Evolutionary conservation across 805 yeast genomes (phyloP), one percentile per base, ranked within the genome.

Genomic region (Zygosaccharomyces bailii): DNA sequence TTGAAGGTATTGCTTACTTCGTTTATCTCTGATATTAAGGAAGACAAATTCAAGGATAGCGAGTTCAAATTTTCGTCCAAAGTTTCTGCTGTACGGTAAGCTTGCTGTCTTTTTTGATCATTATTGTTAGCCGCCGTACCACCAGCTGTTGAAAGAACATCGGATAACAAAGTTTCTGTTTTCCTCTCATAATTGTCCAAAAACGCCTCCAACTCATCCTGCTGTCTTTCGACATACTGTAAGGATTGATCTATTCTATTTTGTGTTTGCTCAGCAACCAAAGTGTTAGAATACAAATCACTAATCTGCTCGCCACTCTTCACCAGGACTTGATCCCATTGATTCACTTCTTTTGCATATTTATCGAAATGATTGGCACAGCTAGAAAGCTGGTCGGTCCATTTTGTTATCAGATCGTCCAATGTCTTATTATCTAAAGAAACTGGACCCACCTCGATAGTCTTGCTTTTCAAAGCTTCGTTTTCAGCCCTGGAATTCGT

Each of bases 371-470:
- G 82, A 19, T 75, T 73, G 2, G 91, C 78, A 0, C 93, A 80
- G 10, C 78, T 74, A 1, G 91, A 73, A 47, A 93, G 67, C 53
- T 93, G 95, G 44, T 80, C 79, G 0, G 97, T 85, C 99, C 99
- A 93, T 65, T 85, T 89, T 10, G 89, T 78, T 34, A 93, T 85
- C 53, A 93, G 74, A 61, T 93, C 98, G 58, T 93, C 98, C 59
- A 93, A 71, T 1, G 96, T 88, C 63, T 88, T 88, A 67, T 93
- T 93, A 56, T 86, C 89, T 29, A 93, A 75, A 4, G 95, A 79
- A 3, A 88, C 75, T 24, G 85, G 84, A 45, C 80, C 74, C 4
- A 88, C 82, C 48, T 78, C 79, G 21, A 80, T 74, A 30, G 76
- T 71, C 43, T 83, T 80, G 2, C 80, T 38, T 13, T 52, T 52